Evolutionary conservation across 208 protist species (phyloP), one percentile per base, ranked within the genome.

Genomic region (Trypanosoma theileri): DNA sequence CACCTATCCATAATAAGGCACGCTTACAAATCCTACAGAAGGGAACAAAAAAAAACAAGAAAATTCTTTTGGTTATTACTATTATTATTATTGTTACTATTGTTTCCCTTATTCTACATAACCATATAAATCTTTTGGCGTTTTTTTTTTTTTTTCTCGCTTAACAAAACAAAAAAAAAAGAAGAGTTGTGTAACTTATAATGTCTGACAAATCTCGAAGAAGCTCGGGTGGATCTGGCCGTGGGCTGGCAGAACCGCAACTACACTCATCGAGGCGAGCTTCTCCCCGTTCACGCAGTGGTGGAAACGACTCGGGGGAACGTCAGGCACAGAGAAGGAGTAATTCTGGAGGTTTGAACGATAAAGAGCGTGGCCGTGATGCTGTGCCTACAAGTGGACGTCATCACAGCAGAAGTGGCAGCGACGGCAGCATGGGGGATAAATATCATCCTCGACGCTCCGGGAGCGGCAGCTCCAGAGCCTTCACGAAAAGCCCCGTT

Each of bases 91-190:
- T 74, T 57, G 22, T 60, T 31, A 22, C 45, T 48, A 19, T 21
- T 19, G 26, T 4, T 61, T 48, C 1, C 3, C 16, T 40, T 17
- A 3, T 28, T 16, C 55, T 9, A 61, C 19, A 50, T 61, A 48
- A 40, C 19, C 40, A 61, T 61, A 61, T 61, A 61, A 8, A 41
- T 40, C 31, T 56, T 66, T 68, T 52, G 67, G 55, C 64, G 69
- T 69, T 71, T 19, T 79, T 58, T 54, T 41, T 59, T 64, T 68
- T 57, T 59, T 40, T 55, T 59, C n/a, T n/a, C n/a, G n/a, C n/a
- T n/a, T n/a, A n/a, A n/a, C n/a, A n/a, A n/a, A n/a, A n/a, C n/a
- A n/a, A 35, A 35, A 1, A 35, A 35, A 35, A 1, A 35, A 35
- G 6, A 35, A 35, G 6, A 35, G 28, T 1, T 35, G 28, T 35